Evolutionary conservation across 2,329 filamentous ascomycete species (phyloP), one percentile per base, ranked within the genome.

Genomic region (Pyricularia grisea): DNA sequence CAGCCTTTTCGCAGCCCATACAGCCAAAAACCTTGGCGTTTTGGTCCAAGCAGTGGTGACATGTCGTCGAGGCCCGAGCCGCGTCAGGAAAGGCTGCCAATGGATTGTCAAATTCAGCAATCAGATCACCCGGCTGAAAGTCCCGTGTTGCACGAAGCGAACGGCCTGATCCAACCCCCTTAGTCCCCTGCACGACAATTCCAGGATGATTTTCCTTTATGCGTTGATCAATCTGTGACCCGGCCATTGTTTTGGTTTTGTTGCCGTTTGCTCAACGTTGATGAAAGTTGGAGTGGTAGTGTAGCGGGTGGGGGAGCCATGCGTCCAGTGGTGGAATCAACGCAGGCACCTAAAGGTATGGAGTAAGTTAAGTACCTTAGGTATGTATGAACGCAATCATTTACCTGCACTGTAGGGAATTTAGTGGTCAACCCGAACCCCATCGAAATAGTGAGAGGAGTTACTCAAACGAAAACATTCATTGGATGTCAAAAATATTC

Each of bases 1-100:
- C 81, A 1, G 82, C 79, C 31, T 79, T 81, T 25, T 68, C 67
- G 77, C 87, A 90, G 66, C 79, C 82, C 0, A 82, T 82, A 76
- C 87, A 90, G 27, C 81, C 79, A 12, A 65, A 64, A 31, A 68
- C 28, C 75, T 77, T 74, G 23, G 67, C 67, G 10, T 70, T 68
- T 61, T 67, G 58, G 31, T 73, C 67, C 31, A 87, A 79, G 75
- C 85, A 88, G 77, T 82, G 77, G 71, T 81, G 81, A 79, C 86
- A 88, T 36, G 81, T 79, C 20, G 74, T 72, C 3, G 73, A 67
- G 69, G 83, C 78, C 70, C 79, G 78, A 5, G 79, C 75, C 55
- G 79, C 78, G 60, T 81, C 79, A 3, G 86, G 83, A 28, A 87
- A 78, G 23, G 83, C 82, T 65, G 87, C 74, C 58, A 81, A 77